phyloP scores from a whole-genome alignment of 1,284 basidiomycete species.

The Moesziomyces sp. region DNA sequence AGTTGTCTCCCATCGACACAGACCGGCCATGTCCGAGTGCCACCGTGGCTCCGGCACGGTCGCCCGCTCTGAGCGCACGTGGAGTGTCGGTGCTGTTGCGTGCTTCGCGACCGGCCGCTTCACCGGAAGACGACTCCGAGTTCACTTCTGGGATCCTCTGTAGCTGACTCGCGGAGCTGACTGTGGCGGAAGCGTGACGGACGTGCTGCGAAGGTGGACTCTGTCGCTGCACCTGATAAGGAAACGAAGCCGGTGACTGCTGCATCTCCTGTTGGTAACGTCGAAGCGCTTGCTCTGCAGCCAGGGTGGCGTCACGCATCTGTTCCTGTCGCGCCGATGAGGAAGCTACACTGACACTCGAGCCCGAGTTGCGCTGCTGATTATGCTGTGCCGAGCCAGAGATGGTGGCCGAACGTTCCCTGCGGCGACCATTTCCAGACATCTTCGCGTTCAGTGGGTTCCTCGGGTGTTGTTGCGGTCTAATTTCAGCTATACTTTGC shows the following conservation, averaged over 20 bases:
- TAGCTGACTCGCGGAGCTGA: slow-evolving; percentile 9
- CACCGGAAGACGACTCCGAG: slow-evolving; percentile 22
- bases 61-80: slow-evolving; percentile 9
- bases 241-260: slow-evolving; percentile 5
- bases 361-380: not conserved
- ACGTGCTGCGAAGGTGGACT: slow-evolving; percentile 7
- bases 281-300: slow-evolving; percentile 20
- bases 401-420: slow-evolving; percentile 20
- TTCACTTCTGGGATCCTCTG: slow-evolving; percentile 25
- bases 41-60: not conserved
- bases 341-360: slow-evolving; percentile 6
- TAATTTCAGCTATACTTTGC: not conserved
- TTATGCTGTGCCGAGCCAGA: slow-evolving; percentile 1
- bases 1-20: slow-evolving; percentile 21
- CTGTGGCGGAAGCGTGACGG: slow-evolving; percentile 11
- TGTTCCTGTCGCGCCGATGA: slow-evolving; percentile 18
- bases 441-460: slow-evolving; percentile 4
- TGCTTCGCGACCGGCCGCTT: slow-evolving; percentile 5
- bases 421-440: slow-evolving; percentile 12
- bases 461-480: slow-evolving; percentile 2
- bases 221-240: slow-evolving; percentile 21
- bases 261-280: slow-evolving; percentile 28
- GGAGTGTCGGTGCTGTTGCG: slow-evolving; percentile 7
- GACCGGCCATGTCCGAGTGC: slow-evolving; percentile 3
- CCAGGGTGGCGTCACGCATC: slow-evolving; percentile 19